Percentiles rank a stretch among this genome's conserved stretches.
phyloP scores from a whole-genome alignment of 176 grass and related monocot species.

The Melocanna baccifera region DNA sequence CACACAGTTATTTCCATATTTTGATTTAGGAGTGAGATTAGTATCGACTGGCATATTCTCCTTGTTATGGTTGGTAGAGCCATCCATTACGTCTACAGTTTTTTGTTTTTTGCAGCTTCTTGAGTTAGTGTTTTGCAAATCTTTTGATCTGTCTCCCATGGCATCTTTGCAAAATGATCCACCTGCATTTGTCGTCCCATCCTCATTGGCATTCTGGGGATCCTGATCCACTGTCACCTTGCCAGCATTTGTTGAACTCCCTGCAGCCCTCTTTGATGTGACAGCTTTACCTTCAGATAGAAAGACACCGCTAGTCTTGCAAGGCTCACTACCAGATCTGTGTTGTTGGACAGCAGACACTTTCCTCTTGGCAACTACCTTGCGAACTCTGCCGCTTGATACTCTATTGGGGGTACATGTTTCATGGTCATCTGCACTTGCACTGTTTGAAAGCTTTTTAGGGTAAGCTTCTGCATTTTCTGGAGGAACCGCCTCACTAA shows the following conservation, averaged over 20 bases:
- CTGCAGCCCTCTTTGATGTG: slow-evolving; percentile 8
- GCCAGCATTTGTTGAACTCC: slow-evolving; percentile 25
- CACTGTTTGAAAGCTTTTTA: slow-evolving; percentile 32
- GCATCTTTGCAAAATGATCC: slow-evolving; percentile 29
- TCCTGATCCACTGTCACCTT: slow-evolving; percentile 14
- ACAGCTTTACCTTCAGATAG: slow-evolving; percentile 28
- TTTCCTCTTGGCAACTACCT: slow-evolving; percentile 71
- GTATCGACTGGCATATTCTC: slow-evolving; percentile 54
- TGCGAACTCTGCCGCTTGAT: slow-evolving; percentile 42
- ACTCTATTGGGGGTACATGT: slow-evolving; percentile 18
- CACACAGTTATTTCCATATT: not conserved
- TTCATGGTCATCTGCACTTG: slow-evolving; percentile 32
- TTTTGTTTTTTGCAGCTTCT: slow-evolving; percentile 42
- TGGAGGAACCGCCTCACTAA: slow-evolving; percentile 8
- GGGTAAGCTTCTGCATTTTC: slow-evolving; percentile 6
- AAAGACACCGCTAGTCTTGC: slow-evolving; percentile 19
- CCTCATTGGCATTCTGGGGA: not conserved
- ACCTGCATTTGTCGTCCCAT: slow-evolving; percentile 4
- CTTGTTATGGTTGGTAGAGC: slow-evolving; percentile 45
- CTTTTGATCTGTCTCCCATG: slow-evolving; percentile 19
- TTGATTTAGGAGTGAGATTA: slow-evolving; percentile 23
- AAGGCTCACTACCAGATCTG: slow-evolving; percentile 13
- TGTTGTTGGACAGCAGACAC: slow-evolving; percentile 37
- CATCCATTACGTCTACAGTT: slow-evolving; percentile 20
- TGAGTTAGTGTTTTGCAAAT: not conserved